These are phyloP conservation scores for Cercospora sp. DNA, from an alignment of 2,329 filamentous ascomycete species.

Conservation along the genomic window DNA sequence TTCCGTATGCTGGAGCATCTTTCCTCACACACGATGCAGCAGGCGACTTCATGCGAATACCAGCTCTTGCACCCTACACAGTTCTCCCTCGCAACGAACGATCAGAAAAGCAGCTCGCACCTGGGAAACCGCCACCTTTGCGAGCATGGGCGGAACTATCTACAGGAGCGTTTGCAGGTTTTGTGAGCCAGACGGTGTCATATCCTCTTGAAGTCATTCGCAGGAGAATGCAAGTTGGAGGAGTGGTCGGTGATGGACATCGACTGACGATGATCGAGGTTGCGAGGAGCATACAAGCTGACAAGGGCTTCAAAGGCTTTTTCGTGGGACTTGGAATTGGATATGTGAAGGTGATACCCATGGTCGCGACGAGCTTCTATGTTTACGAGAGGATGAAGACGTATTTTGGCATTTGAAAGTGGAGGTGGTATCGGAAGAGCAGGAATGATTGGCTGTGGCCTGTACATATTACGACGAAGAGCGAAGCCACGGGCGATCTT, in stretches of 20 bases:
- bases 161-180: slow-evolving; percentile 80
- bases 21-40: slow-evolving; percentile 93
- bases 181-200: slow-evolving; percentile 86
- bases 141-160: slow-evolving; percentile 83
- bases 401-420: slow-evolving; percentile 54
- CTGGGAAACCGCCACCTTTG: slow-evolving; percentile 66
- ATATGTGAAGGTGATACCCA: slow-evolving; percentile 89
- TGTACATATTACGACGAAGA: too few relatives aligned
- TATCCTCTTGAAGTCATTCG: slow-evolving; percentile 94
- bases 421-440: too few relatives aligned
- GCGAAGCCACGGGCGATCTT: too few relatives aligned
- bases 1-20: slow-evolving; percentile 92
- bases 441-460: too few relatives aligned
- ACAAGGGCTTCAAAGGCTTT: slow-evolving; percentile 78
- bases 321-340: slow-evolving; percentile 93
- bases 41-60: slow-evolving; percentile 77
- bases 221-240: slow-evolving; percentile 92
- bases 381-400: slow-evolving; percentile 66
- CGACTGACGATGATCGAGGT: slow-evolving; percentile 78
- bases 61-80: slow-evolving; percentile 68
- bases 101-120: slow-evolving; percentile 41
- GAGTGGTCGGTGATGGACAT: slow-evolving; percentile 87
- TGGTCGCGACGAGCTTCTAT: slow-evolving; percentile 74
- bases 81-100: slow-evolving; percentile 63
- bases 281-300: slow-evolving; percentile 68